These are phyloP conservation scores for Fusarium coffeatum DNA, from an alignment of 2,329 filamentous ascomycete genomes.

Conservation along the genomic window DNA sequence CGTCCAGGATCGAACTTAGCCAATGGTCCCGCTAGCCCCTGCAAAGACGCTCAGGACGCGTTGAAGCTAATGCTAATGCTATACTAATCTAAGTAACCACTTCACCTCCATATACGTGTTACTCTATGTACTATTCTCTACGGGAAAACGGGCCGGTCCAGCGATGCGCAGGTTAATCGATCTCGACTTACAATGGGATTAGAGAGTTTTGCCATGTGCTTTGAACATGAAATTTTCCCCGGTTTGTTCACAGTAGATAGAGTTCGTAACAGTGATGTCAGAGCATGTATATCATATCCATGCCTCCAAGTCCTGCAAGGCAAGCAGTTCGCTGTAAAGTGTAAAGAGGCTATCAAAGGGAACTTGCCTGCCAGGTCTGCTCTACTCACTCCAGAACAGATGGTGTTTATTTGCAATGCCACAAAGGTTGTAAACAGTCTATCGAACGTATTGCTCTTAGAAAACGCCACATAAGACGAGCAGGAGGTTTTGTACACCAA, in stretches of 20 bases:
- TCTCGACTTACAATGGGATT: background rate
- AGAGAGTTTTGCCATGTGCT: background rate
- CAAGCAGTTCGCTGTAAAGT: background rate
- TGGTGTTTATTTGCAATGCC: background rate
- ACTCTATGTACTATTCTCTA: background rate
- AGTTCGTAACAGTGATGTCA: background rate
- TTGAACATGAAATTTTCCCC: background rate
- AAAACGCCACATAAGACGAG: slow-evolving; percentile 8
- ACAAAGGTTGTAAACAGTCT: slow-evolving; percentile 14
- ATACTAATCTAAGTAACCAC: background rate
- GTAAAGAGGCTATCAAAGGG: background rate
- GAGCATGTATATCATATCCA: background rate
- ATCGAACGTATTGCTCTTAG: slow-evolving; percentile 27
- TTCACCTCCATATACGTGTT: background rate
- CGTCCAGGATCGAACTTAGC: slow-evolving; percentile 10
- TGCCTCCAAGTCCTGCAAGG: background rate
- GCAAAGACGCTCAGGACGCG: background rate
- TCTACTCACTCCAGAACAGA: slow-evolving; percentile 5
- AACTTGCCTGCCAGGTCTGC: slow-evolving; percentile 4
- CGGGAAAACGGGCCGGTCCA: slow-evolving; percentile 21
- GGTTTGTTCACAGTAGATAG: background rate
- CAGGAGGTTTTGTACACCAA: slow-evolving; percentile 3
- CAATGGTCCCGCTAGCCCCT: slow-evolving; percentile 10
- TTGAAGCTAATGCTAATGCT: background rate
- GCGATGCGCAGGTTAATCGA: background rate